Base-by-base conservation (phyloP, 352 stramenopile species). In the Pythium apleroticum region DNA sequence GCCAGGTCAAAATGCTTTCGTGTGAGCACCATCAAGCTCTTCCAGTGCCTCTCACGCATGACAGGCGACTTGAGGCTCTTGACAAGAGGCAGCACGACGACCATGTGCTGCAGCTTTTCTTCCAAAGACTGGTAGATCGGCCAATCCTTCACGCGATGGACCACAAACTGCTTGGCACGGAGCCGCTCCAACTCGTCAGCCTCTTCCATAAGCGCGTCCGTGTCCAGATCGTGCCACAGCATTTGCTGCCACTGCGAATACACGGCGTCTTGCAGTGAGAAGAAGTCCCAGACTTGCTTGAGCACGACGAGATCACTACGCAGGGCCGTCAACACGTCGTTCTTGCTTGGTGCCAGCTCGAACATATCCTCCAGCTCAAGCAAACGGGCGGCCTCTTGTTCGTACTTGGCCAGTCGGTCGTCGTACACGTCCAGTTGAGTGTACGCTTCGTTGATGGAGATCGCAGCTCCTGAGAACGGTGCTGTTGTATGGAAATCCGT, bases 351-450 rank as follows among this genome's bases (percentile, higher is more conserved):
- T 1, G 87, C 70, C 12, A 99, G 73, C 66, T 99, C 96, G 71
- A 98, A 99, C 68, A 98, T 94, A 50, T 98, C 95, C 69, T 98
- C 95, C 14, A 98, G 76, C 55, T 98, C 89, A 33, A 97, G 78
- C 52, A 97, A 75, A 30, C 75, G 76, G n/a, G 75, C 59, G 19
- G 87, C 88, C 71, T 98, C 85, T 0, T 80, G 67, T 65, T 98
- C 95, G 25, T 97, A 76, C 9, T 88, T 68, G 31, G 73, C 56
- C 20, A 98, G 50, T 57, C 90, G 91, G 4, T 59, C 60, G 43
- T 96, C 84, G 65, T 97, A 97, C 10, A 73, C 76, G 66, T 98
- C 90, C 58, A 98, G 81, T 25, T 86, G 78, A 0, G 73, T 69
- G 65, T 98, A 98, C 6, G 93, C 93, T 12, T 96, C 80, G 4